These are phyloP conservation scores for Guadua angustifolia DNA, from an alignment of 176 grass and related monocot genomes.

Conservation along the genomic window DNA sequence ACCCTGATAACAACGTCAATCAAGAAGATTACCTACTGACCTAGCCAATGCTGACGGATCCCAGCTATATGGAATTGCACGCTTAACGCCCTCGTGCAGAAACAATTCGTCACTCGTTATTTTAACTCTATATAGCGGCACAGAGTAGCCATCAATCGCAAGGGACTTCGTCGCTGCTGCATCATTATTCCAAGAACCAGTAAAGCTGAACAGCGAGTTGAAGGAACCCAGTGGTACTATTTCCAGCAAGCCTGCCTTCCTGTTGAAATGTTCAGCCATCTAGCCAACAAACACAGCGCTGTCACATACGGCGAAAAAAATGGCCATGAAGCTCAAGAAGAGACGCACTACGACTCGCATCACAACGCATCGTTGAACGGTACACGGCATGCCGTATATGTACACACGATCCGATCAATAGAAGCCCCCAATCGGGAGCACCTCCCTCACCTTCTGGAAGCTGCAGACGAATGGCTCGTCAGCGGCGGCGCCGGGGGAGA, in stretches of 20 bases:
- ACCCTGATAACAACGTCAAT: slow-evolving; percentile 65
- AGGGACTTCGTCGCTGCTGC: slow-evolving; percentile 74
- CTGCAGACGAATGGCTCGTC: slow-evolving; percentile 61
- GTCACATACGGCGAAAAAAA: slow-evolving; percentile 31
- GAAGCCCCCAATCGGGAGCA: slow-evolving; percentile 24
- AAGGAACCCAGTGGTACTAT: slow-evolving; percentile 84
- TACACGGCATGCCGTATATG: neutral
- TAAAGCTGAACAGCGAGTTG: slow-evolving; percentile 94
- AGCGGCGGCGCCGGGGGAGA: neutral
- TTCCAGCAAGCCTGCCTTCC: slow-evolving; percentile 68
- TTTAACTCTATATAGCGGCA: slow-evolving; percentile 66
- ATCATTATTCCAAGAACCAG: slow-evolving; percentile 85
- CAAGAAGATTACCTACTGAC: slow-evolving; percentile 99
- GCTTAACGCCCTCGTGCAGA: slow-evolving; percentile 64
- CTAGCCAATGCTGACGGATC: slow-evolving; percentile 95
- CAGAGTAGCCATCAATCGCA: slow-evolving; percentile 71
- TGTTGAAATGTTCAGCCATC: slow-evolving; percentile 98
- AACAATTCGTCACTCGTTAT: slow-evolving; percentile 57
- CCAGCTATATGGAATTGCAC: slow-evolving; percentile 75
- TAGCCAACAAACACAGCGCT: slow-evolving; percentile 43
- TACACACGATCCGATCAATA: slow-evolving; percentile 39
- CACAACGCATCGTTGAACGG: neutral
- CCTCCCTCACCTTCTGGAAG: slow-evolving; percentile 65
- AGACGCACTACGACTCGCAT: slow-evolving; percentile 19
- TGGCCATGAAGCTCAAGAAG: neutral